Conservation (phyloP, 2,329 filamentous ascomycete species). For the Fusarium denticulatum region DNA sequence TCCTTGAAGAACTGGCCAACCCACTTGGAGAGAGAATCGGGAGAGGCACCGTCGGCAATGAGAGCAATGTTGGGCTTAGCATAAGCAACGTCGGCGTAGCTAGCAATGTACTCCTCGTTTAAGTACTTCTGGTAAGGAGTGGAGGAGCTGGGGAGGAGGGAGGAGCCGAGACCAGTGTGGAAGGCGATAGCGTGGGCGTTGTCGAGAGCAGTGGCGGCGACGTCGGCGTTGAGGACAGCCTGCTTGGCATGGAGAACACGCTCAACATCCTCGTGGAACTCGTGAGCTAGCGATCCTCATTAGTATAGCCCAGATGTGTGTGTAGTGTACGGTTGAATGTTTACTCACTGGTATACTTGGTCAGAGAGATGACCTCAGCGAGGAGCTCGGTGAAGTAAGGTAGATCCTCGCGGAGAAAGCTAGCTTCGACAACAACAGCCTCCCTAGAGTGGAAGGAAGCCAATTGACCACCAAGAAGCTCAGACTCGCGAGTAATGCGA, state of each 20-base stretch:
- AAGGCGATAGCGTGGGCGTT: conserved; percentile 88
- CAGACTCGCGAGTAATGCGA: conserved; percentile 92
- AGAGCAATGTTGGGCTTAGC: conserved; percentile 91
- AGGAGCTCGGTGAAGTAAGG: conserved; percentile 98
- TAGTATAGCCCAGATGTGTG: conserved; percentile 12
- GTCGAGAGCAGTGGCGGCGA: conserved; percentile 78
- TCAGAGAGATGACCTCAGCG: conserved; percentile 87
- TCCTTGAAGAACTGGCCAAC: conserved; percentile 90
- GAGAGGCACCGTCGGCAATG: conserved; percentile 86
- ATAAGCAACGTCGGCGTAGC: conserved; percentile 83
- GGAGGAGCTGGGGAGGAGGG: conserved; percentile 77
- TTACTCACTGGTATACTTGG: conserved; percentile 80
- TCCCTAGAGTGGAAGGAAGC: conserved; percentile 90
- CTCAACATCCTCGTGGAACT: conserved; percentile 89
- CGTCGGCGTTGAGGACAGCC: conserved; percentile 72
- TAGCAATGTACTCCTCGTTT: conserved; percentile 76
- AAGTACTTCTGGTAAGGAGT: conserved; percentile 83
- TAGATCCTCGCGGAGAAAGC: conserved; percentile 93
- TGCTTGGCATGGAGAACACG: conserved; percentile 81
- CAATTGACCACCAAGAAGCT: conserved; percentile 93
- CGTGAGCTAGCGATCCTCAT: conserved; percentile 70
- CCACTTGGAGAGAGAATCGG: conserved; percentile 85
- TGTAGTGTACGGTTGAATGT: conserved; percentile 4
- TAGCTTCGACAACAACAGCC: conserved; percentile 90
- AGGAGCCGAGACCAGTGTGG: conserved; percentile 88